These are phyloP conservation scores for Stephanodiscus minutulus DNA, from an alignment of 108 stramenopile genomes.

Conservation along the genomic window DNA sequence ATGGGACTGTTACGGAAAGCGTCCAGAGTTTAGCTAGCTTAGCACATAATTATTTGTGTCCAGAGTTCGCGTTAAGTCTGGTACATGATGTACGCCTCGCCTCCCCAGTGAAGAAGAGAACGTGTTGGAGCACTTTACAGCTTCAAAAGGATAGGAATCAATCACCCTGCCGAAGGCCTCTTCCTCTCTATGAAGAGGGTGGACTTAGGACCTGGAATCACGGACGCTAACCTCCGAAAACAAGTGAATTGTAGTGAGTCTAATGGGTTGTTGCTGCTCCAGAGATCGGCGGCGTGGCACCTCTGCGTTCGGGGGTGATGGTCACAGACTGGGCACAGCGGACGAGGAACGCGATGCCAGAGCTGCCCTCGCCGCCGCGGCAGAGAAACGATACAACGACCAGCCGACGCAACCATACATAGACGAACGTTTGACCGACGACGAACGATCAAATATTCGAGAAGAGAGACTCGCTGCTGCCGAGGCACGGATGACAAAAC, in stretches of 20 bases:
- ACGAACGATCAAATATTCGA: constrained; percentile 42
- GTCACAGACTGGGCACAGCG: constrained; percentile 52
- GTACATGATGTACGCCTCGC: no score
- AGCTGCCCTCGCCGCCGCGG: constrained; percentile 17
- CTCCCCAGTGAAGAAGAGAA: no score
- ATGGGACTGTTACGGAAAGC: no score
- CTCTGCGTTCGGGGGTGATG: constrained; percentile 26
- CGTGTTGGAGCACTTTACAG: no score
- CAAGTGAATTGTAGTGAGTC: no score
- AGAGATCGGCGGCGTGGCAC: constrained; percentile 18
- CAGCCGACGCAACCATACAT: constrained; percentile 29
- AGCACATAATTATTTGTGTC: no score
- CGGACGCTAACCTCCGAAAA: not conserved
- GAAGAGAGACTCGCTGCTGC: constrained; percentile 43
- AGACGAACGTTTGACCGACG: constrained; percentile 32
- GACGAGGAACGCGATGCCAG: constrained; percentile 24
- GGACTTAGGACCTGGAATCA: no score
- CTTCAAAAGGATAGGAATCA: no score
- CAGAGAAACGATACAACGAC: constrained; percentile 12
- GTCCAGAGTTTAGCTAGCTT: no score
- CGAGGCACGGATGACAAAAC: constrained; percentile 40
- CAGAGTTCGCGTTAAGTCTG: no score
- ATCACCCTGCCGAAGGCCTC: no score
- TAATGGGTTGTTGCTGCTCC: constrained; percentile 52
- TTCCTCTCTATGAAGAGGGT: no score